Percentiles rank a stretch among this genome's conserved stretches.
Conservation (phyloP, 768 basidiomycete genomes). For the Fomitopsis serialis region DNA sequence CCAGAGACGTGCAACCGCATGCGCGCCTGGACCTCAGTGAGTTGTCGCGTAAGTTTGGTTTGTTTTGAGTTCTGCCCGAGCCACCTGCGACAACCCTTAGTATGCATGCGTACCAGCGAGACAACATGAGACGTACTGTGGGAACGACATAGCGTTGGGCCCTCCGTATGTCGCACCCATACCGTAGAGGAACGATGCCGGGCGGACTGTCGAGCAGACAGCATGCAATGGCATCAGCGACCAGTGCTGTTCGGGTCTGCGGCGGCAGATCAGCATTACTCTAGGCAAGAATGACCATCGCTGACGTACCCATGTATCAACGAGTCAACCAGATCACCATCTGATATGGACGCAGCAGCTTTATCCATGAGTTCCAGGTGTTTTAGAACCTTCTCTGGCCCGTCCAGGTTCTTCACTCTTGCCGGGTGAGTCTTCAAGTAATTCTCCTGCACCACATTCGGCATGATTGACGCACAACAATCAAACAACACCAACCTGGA, state of each 20-base stretch:
- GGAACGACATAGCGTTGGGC: slow-evolving; percentile 69
- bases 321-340: slow-evolving; percentile 89
- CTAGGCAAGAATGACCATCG: not conserved
- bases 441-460: slow-evolving; percentile 62
- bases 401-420: slow-evolving; percentile 47
- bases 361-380: slow-evolving; percentile 77
- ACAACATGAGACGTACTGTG: slow-evolving; percentile 52
- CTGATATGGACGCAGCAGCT: slow-evolving; percentile 90
- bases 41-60: slow-evolving; percentile 69
- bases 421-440: slow-evolving; percentile 84
- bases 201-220: slow-evolving; percentile 82
- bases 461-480: too few relatives aligned
- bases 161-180: slow-evolving; percentile 59
- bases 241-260: slow-evolving; percentile 93
- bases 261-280: not conserved
- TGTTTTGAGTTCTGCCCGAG: slow-evolving; percentile 97
- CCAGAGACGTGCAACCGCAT: slow-evolving; percentile 95
- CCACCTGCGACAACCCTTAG: slow-evolving; percentile 54
- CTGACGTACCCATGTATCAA: slow-evolving; percentile 81
- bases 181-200: slow-evolving; percentile 83
- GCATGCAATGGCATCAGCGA: slow-evolving; percentile 91
- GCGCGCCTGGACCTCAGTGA: slow-evolving; percentile 87
- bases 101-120: too few relatives aligned
- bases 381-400: slow-evolving; percentile 62
- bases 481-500: slow-evolving; percentile 58